phyloP scores from a whole-genome alignment of 768 basidiomycete species.

The Pulveroboletus frians region DNA sequence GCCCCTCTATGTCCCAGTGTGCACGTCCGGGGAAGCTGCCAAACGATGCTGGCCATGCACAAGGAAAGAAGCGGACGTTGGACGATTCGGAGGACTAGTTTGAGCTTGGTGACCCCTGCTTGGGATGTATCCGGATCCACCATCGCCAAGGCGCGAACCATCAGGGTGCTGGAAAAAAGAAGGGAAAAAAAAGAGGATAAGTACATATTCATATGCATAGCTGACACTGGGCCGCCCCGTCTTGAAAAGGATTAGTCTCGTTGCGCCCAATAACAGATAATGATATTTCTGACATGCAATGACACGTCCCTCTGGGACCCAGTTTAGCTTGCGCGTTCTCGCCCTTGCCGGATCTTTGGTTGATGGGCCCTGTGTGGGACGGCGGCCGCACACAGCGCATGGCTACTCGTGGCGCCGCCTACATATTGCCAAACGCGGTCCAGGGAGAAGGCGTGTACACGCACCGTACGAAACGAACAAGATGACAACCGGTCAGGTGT shows the following conservation, averaged over 20 bases:
- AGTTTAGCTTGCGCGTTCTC: neutral
- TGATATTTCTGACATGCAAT: too few species aligned
- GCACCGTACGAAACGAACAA: too few species aligned
- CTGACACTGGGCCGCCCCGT: neutral
- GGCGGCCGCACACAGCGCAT: too few species aligned
- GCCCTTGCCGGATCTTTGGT: neutral
- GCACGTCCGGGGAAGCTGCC: neutral
- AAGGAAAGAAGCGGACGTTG: conserved; percentile 24
- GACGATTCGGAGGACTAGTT: conserved; percentile 7
- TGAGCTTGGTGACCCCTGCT: neutral
- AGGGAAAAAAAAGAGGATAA: neutral
- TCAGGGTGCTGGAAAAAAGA: neutral
- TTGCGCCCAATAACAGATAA: neutral
- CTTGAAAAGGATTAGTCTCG: conserved; percentile 3
- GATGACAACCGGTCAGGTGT: too few species aligned
- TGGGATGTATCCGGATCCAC: neutral
- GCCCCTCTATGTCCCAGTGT: neutral
- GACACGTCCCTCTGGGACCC: too few species aligned
- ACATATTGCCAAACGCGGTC: too few species aligned
- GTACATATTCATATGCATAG: conserved; percentile 2
- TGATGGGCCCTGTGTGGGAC: too few species aligned
- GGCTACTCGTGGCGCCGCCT: too few species aligned
- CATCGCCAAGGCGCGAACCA: too few species aligned
- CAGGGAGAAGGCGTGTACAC: too few species aligned
- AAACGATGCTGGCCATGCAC: conserved; percentile 3